Percentiles rank a stretch among this genome's conserved stretches.
These are phyloP conservation scores for Tuber aestivum DNA, from an alignment of 495 filamentous ascomycete genomes.

Conservation along the genomic window DNA sequence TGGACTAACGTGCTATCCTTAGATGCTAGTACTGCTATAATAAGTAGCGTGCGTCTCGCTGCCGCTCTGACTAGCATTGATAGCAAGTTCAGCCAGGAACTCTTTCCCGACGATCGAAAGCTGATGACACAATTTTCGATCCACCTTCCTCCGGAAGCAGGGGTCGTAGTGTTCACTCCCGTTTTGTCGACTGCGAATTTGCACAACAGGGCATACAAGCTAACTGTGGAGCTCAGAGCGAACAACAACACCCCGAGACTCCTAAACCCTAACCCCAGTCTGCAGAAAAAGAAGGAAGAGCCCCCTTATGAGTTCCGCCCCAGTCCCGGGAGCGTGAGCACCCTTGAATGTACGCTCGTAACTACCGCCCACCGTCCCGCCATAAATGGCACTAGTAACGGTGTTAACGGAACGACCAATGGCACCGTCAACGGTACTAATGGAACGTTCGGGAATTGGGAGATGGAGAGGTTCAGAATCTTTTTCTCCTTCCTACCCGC, in stretches of 20 bases:
- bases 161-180: constrained; percentile 31
- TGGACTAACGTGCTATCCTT: constrained; percentile 37
- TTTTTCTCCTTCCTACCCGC: constrained; percentile 51
- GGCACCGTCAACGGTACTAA: neutral
- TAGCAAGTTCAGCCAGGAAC: constrained; percentile 55
- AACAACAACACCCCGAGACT: constrained; percentile 19
- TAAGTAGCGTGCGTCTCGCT: constrained; percentile 59
- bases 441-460: constrained; percentile 47
- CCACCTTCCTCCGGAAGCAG: constrained; percentile 31
- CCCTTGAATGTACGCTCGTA: constrained; percentile 60
- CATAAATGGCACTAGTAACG: constrained; percentile 13
- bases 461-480: constrained; percentile 62
- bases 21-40: constrained; percentile 56
- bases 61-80: constrained; percentile 56
- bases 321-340: constrained; percentile 55
- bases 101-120: constrained; percentile 29
- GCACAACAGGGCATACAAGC: constrained; percentile 22
- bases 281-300: constrained; percentile 33
- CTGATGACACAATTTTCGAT: constrained; percentile 38
- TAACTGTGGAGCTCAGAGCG: constrained; percentile 28
- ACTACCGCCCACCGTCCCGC: constrained; percentile 14
- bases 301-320: constrained; percentile 59
- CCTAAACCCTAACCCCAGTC: constrained; percentile 15
- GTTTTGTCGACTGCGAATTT: constrained; percentile 29
- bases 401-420: neutral